A percentile compares a stretch with the other conserved stretches of the same genome.
phyloP scores from a whole-genome alignment of 2,329 filamentous ascomycete species.

The Penicillium aurantiogriseum region DNA sequence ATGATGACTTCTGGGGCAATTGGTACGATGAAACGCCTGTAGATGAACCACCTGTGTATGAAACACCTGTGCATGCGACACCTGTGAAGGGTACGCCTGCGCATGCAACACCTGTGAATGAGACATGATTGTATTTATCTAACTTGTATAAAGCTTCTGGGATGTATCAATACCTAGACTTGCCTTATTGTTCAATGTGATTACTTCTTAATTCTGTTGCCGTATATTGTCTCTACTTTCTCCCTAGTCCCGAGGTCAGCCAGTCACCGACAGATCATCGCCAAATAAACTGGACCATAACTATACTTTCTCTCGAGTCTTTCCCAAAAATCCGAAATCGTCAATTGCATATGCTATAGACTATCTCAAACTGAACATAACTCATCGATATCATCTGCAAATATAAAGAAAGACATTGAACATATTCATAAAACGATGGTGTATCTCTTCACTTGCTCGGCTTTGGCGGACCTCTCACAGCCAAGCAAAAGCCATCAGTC shows the following conservation, averaged over 20 bases:
- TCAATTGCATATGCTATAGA: conserved; percentile 1
- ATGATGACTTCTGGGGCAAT: conserved; percentile 1
- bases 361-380: background rate
- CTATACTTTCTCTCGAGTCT: background rate
- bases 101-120: background rate
- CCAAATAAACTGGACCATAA: background rate
- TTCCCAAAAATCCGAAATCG: background rate
- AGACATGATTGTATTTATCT: conserved; percentile 2
- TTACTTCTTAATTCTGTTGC: background rate
- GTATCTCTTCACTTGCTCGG: background rate
- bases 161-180: background rate
- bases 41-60: background rate
- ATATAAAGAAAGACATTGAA: conserved; percentile 4
- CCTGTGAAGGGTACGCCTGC: background rate
- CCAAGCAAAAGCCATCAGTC: conserved; percentile 28
- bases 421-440: background rate
- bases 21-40: conserved; percentile 5
- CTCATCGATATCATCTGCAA: background rate
- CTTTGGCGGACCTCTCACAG: conserved; percentile 15
- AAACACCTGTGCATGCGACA: background rate
- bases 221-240: background rate
- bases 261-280: background rate
- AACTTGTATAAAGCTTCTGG: background rate
- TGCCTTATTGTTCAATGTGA: background rate
- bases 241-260: background rate